Evolutionary conservation across 495 filamentous ascomycete genomes (phyloP).

Genomic region (Penicillium tannophilum): DNA sequence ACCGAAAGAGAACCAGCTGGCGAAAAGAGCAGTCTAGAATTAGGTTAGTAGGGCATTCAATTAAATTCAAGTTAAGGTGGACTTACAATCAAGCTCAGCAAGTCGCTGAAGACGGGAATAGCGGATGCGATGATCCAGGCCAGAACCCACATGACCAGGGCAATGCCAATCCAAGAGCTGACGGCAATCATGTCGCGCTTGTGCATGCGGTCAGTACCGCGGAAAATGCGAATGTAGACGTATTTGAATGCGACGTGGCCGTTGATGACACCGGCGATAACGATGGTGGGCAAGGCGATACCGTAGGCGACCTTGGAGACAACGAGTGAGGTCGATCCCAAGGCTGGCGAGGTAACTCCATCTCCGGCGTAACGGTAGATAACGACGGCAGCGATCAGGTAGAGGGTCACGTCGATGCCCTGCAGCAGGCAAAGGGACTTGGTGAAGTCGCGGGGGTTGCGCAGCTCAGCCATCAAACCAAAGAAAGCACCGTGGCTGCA

Average conservation of each 20-base stretch:
- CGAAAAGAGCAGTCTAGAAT: constrained; percentile 36
- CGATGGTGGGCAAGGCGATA: constrained; percentile 72
- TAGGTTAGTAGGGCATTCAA: background rate
- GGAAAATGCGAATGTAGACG: constrained; percentile 64
- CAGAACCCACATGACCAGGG: constrained; percentile 57
- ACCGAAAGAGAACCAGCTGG: constrained; percentile 47
- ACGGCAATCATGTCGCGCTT: constrained; percentile 54
- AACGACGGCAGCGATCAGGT: constrained; percentile 51
- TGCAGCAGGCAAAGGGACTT: constrained; percentile 69
- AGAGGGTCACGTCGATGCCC: constrained; percentile 64
- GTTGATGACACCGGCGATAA: constrained; percentile 67
- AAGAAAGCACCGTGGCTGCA: constrained; percentile 72
- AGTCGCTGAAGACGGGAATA: constrained; percentile 71
- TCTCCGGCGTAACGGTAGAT: constrained; percentile 74
- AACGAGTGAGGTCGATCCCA: constrained; percentile 64
- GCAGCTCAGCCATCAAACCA: constrained; percentile 75
- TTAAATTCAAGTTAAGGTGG: constrained; percentile 13
- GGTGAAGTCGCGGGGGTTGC: constrained; percentile 64
- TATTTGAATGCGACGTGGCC: constrained; percentile 65
- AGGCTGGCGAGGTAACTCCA: constrained; percentile 68
- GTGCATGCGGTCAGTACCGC: constrained; percentile 61
- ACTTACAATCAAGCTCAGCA: constrained; percentile 57
- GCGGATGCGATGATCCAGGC: constrained; percentile 73
- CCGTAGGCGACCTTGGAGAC: constrained; percentile 75
- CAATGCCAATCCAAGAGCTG: constrained; percentile 61